Conservation (phyloP, 2,329 filamentous ascomycete genomes). For the Fusarium gaditjirri region DNA sequence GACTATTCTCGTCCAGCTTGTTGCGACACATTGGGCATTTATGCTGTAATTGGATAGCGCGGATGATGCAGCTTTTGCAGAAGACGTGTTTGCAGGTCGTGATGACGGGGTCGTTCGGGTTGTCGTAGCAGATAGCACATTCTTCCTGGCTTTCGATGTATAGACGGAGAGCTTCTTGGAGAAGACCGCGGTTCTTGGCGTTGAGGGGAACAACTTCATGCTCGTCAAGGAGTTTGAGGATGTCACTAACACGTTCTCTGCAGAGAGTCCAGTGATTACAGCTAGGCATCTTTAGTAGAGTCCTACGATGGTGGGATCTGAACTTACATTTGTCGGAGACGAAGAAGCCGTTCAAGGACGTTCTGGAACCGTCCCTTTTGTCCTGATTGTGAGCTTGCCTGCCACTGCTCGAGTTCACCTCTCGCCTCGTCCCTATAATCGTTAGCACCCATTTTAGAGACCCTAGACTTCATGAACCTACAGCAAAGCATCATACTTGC, state of each 20-base stretch:
- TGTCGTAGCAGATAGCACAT: conserved; percentile 84
- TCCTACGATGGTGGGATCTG: no score
- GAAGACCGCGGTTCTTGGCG: conserved; percentile 74
- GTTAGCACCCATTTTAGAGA: background rate
- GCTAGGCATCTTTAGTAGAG: conserved; percentile 45
- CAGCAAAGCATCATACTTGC: conserved; percentile 80
- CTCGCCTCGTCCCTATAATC: conserved; percentile 73
- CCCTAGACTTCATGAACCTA: conserved; percentile 51
- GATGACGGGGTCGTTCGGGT: conserved; percentile 78
- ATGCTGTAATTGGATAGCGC: conserved; percentile 77
- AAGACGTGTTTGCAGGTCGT: conserved; percentile 87
- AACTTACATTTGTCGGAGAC: conserved; percentile 77
- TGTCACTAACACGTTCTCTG: conserved; percentile 76
- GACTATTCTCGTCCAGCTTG: conserved; percentile 66
- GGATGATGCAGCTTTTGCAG: conserved; percentile 77
- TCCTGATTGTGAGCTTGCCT: conserved; percentile 55
- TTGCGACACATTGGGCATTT: conserved; percentile 89
- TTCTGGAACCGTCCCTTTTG: conserved; percentile 72
- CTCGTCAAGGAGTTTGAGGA: conserved; percentile 75
- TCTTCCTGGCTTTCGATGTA: conserved; percentile 84
- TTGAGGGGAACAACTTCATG: conserved; percentile 76
- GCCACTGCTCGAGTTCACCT: conserved; percentile 72
- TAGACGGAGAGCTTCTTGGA: conserved; percentile 80
- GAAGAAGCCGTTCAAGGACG: conserved; percentile 82
- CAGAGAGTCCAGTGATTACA: conserved; percentile 92